Base-by-base conservation (phyloP, 257 asterid genomes). In the Paraleonurus japonicus region DNA sequence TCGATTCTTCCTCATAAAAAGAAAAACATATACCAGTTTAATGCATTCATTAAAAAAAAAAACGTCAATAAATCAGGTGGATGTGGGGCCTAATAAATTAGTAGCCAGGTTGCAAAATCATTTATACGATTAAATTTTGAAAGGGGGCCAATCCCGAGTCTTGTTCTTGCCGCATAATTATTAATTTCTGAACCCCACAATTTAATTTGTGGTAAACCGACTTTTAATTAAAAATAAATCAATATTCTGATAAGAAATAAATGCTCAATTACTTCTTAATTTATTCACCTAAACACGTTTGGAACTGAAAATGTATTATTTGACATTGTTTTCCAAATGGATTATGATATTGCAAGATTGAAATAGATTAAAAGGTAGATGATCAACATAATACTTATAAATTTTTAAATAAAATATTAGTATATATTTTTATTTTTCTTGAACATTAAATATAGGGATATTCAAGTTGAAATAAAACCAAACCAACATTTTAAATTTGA, bases 21-120 rank as follows among this genome's bases (percentile, higher is more conserved):
- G 33, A 41, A 35, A 35, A 8, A 35, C 1, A 2, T 7, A 32
- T 32, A 0, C 7, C 37, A 32, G 6, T 32, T 32, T 32, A 32
- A 32, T 32, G 9, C 1, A 32, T 0, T 32, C n/a, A n/a, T n/a
- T 3, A 32, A 32, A 8, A 32, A 32, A 32, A 32, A 32, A 3
- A 32, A 32, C 4, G 8, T 32, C 37, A 32, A 32, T 32, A n/a
- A n/a, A n/a, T 32, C 6, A 32, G 5, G 6, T 35, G 43, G 7
- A 35, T 35, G n/a, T 35, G 47, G 47, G 15, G 47, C 47, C 47
- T 4, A 39, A 39, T 41, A 41, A 41, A 67, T 60, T 23, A 69
- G 9, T 32, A 32, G 80, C 67, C 76, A 70, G 76, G 63, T 22
- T 76, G 76, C 53, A 50, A 35, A 45, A 47, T n/a, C 47, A 60